phyloP scores from a whole-genome alignment of 2,329 filamentous ascomycete species.

The Xylariaceae sp. region DNA sequence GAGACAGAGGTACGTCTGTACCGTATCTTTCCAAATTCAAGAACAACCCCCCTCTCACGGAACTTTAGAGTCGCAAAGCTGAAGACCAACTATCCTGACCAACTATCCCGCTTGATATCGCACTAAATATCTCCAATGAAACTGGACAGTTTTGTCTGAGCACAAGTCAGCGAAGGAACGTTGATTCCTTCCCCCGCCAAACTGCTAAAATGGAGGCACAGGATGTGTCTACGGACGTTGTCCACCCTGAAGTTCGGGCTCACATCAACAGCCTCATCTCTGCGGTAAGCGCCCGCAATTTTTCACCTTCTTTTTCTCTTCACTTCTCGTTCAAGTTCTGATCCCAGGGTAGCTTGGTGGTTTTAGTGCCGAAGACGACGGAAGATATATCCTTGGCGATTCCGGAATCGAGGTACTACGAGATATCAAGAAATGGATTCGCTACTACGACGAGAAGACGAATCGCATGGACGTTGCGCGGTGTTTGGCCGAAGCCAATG shows the following conservation, averaged over 20 bases:
- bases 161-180: conserved; percentile 16
- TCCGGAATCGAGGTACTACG: conserved; percentile 87
- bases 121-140: conserved; percentile 10
- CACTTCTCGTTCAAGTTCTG: conserved; percentile 13
- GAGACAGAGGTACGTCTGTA: too few species aligned
- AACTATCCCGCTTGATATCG: too few species aligned
- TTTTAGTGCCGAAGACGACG: conserved; percentile 70
- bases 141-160: conserved; percentile 9
- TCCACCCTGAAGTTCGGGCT: conserved; percentile 88
- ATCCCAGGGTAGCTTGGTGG: conserved; percentile 66
- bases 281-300: conserved; percentile 57
- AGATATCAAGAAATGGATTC: conserved; percentile 92
- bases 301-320: background rate
- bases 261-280: conserved; percentile 92
- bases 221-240: conserved; percentile 52
- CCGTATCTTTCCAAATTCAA: too few species aligned
- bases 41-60: too few species aligned
- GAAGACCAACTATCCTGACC: too few species aligned
- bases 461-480: conserved; percentile 93
- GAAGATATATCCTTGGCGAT: conserved; percentile 83
- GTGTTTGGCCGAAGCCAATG: conserved; percentile 84
- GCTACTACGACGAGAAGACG: conserved; percentile 86
- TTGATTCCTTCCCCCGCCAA: conserved; percentile 14
- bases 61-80: too few species aligned
- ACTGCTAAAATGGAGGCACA: conserved; percentile 46